Percentiles rank a stretch among this genome's conserved stretches.
These are phyloP conservation scores for Aureobasidium subglaciale DNA, from an alignment of 2,329 filamentous ascomycete genomes.

Conservation along the genomic window DNA sequence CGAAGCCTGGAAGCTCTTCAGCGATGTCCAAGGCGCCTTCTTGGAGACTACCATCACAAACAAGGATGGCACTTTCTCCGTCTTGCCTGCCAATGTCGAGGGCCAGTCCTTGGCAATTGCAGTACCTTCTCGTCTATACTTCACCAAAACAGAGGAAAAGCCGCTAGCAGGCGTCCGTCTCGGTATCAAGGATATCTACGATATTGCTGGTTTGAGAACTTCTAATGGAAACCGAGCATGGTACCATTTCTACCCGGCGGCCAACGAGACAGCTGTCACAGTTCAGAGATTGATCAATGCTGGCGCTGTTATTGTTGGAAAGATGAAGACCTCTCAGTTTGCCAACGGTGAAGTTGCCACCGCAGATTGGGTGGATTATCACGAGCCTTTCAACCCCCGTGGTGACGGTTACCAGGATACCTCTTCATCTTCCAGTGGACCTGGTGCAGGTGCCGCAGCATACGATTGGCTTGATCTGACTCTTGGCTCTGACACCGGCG, in stretches of 20 bases:
- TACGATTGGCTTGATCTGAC: slow-evolving; percentile 46
- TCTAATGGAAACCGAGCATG: slow-evolving; percentile 53
- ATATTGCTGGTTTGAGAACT: slow-evolving; percentile 51
- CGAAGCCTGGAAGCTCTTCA: slow-evolving; percentile 44
- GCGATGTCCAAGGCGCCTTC: slow-evolving; percentile 44
- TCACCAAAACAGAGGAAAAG: slow-evolving; percentile 44
- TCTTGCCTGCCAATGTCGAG: slow-evolving; percentile 37
- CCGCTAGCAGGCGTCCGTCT: slow-evolving; percentile 55
- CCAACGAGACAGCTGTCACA: slow-evolving; percentile 41
- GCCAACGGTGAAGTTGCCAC: slow-evolving; percentile 42
- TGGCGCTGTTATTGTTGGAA: slow-evolving; percentile 47
- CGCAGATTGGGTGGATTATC: slow-evolving; percentile 44
- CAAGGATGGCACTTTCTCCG: slow-evolving; percentile 34
- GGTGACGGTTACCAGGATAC: slow-evolving; percentile 41
- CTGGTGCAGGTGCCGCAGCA: slow-evolving; percentile 37
- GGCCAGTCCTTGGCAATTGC: slow-evolving; percentile 40
- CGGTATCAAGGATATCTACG: slow-evolving; percentile 57
- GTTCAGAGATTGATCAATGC: slow-evolving; percentile 52
- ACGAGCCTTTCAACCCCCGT: slow-evolving; percentile 37
- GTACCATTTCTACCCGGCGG: slow-evolving; percentile 44
- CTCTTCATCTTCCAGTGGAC: slow-evolving; percentile 42
- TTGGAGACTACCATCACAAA: slow-evolving; percentile 39
- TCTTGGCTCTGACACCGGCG: slow-evolving; percentile 45
- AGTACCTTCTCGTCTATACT: slow-evolving; percentile 57
- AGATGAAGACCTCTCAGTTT: slow-evolving; percentile 41